phyloP scores from a whole-genome alignment of 805 yeast species.

The Yarrowia sp. region DNA sequence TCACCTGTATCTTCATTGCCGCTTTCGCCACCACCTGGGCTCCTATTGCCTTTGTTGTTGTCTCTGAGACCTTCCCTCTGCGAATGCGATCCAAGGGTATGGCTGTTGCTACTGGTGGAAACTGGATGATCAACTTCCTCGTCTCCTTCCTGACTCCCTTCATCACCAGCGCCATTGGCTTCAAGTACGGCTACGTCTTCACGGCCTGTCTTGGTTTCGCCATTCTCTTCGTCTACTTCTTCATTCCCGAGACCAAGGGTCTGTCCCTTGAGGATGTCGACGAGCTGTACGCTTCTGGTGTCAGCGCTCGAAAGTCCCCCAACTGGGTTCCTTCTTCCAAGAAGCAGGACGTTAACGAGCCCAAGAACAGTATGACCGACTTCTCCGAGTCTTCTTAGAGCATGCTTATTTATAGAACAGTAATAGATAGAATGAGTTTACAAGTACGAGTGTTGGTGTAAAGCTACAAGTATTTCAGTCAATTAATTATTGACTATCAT shows the following conservation, averaged over 20 bases:
- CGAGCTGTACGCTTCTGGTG: conserved; percentile 54
- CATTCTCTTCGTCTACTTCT: conserved; percentile 72
- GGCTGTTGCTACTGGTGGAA: conserved; percentile 61
- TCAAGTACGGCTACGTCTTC: conserved; percentile 69
- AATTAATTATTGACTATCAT: too few species aligned
- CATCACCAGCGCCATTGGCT: conserved; percentile 66
- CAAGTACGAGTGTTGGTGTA: too few species aligned
- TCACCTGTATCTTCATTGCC: conserved; percentile 60
- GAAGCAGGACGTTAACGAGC: conserved; percentile 8
- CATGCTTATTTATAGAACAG: conserved; percentile 4
- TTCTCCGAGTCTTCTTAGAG: conserved; percentile 28
- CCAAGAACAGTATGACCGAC: conserved; percentile 15
- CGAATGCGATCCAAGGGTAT: conserved; percentile 68
- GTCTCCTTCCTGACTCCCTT: conserved; percentile 74
- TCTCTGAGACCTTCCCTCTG: conserved; percentile 67
- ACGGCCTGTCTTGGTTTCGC: conserved; percentile 66
- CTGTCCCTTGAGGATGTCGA: conserved; percentile 84
- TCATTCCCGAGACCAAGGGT: conserved; percentile 81
- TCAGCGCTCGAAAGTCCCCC: conserved; percentile 51
- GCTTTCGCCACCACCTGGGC: conserved; percentile 66
- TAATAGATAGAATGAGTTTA: background rate
- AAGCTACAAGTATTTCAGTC: too few species aligned
- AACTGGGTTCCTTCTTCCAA: conserved; percentile 56
- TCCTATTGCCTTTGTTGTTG: conserved; percentile 72
- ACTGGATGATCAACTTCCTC: conserved; percentile 56